Percentiles rank a stretch among this genome's conserved stretches.
These are phyloP conservation scores for Serpula lacrymans DNA, from an alignment of 768 basidiomycete genomes.

Conservation along the genomic window DNA sequence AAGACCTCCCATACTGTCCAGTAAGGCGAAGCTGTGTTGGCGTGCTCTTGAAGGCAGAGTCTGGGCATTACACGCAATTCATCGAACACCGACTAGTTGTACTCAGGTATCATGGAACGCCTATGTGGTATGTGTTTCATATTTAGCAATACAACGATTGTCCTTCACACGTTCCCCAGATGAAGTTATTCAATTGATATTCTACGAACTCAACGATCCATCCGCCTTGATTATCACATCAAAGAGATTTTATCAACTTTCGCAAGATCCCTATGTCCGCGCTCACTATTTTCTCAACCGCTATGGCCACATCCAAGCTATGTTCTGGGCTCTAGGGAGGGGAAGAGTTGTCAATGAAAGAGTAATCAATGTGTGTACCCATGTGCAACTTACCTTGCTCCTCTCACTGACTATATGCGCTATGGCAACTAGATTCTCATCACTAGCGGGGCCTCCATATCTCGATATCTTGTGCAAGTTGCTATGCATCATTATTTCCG, in stretches of 20 bases:
- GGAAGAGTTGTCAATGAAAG: slow-evolving; percentile 61
- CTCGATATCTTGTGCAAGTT: slow-evolving; percentile 74
- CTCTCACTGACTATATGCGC: slow-evolving; percentile 24
- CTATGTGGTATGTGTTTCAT: slow-evolving; percentile 55
- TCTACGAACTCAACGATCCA: slow-evolving; percentile 70
- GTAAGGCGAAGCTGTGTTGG: not conserved
- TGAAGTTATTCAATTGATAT: slow-evolving; percentile 70
- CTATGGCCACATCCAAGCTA: slow-evolving; percentile 65
- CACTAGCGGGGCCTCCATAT: slow-evolving; percentile 72
- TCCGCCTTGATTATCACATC: slow-evolving; percentile 53
- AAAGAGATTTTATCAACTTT: slow-evolving; percentile 58
- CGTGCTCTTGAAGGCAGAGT: not conserved
- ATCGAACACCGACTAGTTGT: slow-evolving; percentile 11
- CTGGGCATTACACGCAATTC: slow-evolving; percentile 7
- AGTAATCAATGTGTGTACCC: slow-evolving; percentile 62
- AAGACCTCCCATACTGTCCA: slow-evolving; percentile 9
- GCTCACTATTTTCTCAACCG: slow-evolving; percentile 76
- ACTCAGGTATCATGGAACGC: slow-evolving; percentile 53
- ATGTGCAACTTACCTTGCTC: slow-evolving; percentile 18
- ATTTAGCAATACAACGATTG: not conserved
- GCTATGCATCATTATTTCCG: slow-evolving; percentile 79
- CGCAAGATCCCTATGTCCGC: slow-evolving; percentile 71
- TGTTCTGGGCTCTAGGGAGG: slow-evolving; percentile 73
- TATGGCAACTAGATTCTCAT: slow-evolving; percentile 55
- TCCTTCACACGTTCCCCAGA: slow-evolving; percentile 24